Evolutionary conservation across 257 asterid species (phyloP).

Genomic region (Eucommia ulmoides): DNA sequence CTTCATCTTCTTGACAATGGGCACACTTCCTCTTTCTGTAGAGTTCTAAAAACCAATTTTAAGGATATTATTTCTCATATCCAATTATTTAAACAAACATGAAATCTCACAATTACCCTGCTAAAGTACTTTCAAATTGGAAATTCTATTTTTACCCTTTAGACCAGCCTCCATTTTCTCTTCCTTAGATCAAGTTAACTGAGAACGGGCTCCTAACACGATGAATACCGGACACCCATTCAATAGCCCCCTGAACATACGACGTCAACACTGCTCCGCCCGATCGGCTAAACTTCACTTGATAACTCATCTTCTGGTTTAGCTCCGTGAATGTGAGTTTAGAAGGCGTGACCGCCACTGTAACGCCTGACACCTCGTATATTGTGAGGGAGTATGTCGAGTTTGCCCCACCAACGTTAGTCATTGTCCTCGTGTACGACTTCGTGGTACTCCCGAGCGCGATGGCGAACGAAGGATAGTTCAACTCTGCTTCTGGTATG

Average conservation of each 20-base stretch:
- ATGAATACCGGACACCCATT: slow-evolving; percentile 20
- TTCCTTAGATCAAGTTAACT: slow-evolving; percentile 10
- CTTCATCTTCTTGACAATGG: no score
- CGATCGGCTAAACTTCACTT: slow-evolving; percentile 12
- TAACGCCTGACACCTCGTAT: slow-evolving; percentile 5
- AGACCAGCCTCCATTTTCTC: neutral
- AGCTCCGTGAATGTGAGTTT: slow-evolving; percentile 16
- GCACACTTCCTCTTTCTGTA: no score
- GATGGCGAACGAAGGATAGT: neutral
- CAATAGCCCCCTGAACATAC: slow-evolving; percentile 18
- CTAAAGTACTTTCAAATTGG: no score
- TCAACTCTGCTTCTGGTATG: neutral
- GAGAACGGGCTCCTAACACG: slow-evolving; percentile 29
- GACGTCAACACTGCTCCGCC: slow-evolving; percentile 1
- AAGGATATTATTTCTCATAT: no score
- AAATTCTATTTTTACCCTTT: no score
- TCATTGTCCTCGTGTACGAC: slow-evolving; percentile 25
- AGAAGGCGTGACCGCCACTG: slow-evolving; percentile 12
- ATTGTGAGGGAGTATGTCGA: slow-evolving; percentile 7
- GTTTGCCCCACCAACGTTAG: slow-evolving; percentile 33
- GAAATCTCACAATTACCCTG: no score
- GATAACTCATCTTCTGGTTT: slow-evolving; percentile 23
- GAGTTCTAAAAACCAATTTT: no score
- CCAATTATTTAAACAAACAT: no score
- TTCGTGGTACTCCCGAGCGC: neutral